Conservation (phyloP, 768 basidiomycete species). For the Suillus bovinus region DNA sequence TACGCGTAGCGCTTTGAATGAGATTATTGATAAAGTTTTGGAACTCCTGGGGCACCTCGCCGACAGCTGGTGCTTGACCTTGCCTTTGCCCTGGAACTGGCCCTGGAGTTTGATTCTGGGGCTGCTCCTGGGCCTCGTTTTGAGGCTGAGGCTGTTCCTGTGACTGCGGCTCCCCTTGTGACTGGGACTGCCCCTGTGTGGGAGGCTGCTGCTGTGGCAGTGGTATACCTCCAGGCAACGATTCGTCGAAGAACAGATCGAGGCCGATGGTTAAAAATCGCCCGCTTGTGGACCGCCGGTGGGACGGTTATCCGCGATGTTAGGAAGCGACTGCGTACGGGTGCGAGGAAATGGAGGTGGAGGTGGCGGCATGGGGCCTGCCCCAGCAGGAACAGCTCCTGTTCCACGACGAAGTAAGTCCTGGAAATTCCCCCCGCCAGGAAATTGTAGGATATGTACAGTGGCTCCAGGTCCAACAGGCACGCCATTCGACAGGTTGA, state of each 20-base stretch:
- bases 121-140: not conserved
- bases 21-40: constrained; percentile 5
- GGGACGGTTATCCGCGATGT: constrained; percentile 20
- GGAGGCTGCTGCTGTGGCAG: not conserved
- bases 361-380: constrained; percentile 13
- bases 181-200: not conserved
- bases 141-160: constrained; percentile 1
- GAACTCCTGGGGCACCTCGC: constrained; percentile 2
- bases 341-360: constrained; percentile 3
- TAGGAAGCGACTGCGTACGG: constrained; percentile 18
- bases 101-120: not conserved
- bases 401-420: constrained; percentile 9
- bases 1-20: constrained; percentile 1
- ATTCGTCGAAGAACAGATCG: constrained; percentile 37
- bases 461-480: constrained; percentile 18
- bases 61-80: not conserved
- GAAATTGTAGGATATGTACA: constrained; percentile 29
- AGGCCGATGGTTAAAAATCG: constrained; percentile 40
- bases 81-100: not conserved
- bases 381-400: constrained; percentile 5
- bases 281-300: constrained; percentile 15
- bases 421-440: constrained; percentile 15
- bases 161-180: not conserved
- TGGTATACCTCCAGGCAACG: constrained; percentile 12
- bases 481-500: constrained; percentile 19